Percentiles rank a stretch among this genome's conserved stretches.
These are phyloP conservation scores for Annulohypoxylon truncatum DNA, from an alignment of 2,329 filamentous ascomycete genomes.

Conservation along the genomic window DNA sequence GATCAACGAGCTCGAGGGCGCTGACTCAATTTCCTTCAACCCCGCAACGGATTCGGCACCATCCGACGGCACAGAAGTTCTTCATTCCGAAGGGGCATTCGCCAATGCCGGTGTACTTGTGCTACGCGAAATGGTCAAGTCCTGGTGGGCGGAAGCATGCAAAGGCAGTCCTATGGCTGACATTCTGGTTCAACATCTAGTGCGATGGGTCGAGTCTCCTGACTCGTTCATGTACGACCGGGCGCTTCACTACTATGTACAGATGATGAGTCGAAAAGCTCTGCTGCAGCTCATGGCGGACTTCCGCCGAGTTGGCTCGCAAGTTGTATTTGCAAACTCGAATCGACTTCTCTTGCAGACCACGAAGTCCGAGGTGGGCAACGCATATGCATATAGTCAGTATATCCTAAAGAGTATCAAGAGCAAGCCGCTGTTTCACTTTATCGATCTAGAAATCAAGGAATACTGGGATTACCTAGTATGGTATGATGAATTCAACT, in stretches of 20 bases:
- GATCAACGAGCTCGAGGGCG: conserved; percentile 94
- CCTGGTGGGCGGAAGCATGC: conserved; percentile 97
- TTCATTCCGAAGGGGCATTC: conserved; percentile 90
- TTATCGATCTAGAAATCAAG: conserved; percentile 95
- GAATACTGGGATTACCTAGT: conserved; percentile 99
- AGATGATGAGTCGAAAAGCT: conserved; percentile 98
- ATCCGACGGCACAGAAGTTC: conserved; percentile 73
- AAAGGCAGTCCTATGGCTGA: conserved; percentile 94
- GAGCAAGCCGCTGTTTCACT: conserved; percentile 93
- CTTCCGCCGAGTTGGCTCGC: conserved; percentile 93
- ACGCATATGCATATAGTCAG: conserved; percentile 95
- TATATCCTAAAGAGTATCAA: conserved; percentile 99
- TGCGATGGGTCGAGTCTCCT: conserved; percentile 95
- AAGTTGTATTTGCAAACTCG: conserved; percentile 93
- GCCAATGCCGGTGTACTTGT: conserved; percentile 91
- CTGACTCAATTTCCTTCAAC: conserved; percentile 88
- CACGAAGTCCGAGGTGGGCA: conserved; percentile 95
- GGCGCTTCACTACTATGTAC: conserved; percentile 94
- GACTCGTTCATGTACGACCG: conserved; percentile 96
- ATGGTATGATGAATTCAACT: conserved; percentile 99
- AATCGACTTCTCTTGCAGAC: conserved; percentile 93
- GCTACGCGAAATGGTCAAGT: conserved; percentile 96
- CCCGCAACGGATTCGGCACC: conserved; percentile 72
- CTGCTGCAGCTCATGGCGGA: conserved; percentile 97
- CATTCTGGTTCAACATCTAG: conserved; percentile 95